Evolutionary conservation across 768 basidiomycete genomes (phyloP), one percentile per base, ranked within the genome.

Genomic region (Leccinum disarticulatum): DNA sequence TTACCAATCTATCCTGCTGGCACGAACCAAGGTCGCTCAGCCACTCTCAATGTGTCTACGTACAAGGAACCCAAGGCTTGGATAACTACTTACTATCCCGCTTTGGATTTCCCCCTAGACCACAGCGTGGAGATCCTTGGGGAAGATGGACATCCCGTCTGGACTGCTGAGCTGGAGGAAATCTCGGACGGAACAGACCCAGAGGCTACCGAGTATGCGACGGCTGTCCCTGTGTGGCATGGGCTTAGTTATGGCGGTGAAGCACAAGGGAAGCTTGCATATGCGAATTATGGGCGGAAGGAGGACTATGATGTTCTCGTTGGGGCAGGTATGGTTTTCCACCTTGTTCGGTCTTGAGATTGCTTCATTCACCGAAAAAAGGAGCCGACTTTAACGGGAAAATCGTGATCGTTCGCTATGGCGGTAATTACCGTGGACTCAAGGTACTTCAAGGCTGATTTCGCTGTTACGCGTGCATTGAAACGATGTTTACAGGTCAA

Each of bases 401-500:
- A 64, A 86, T 97, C 55, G 88, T 89, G 19, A 77, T 97, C 38
- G 80, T 83, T 27, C 87, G 93, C 49, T 93, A 95, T 70, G 90
- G 88, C 3, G 76, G 74, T 4, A 81, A 84, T 60, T 93, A 92
- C 78, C 87, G 96, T 66, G 96, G 96, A 17, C 77, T 98, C 13
- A 97, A 95, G 83, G 88, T 90, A 52, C 46, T 47, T 10, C 46
- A 11, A 47, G 46, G n/a, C 19, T 15, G 7, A 17, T 47, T 47
- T 47, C 9, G 7, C 5, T 47, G n/a, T 22, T 22, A 38, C 15
- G 36, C 36, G 15, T 38, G 15, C 48, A 60, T 58, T n/a, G 17
- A 33, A 35, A 36, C 52, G 15, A 38, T 64, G 3, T 58, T 9
- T 54, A 19, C 51, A 93, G 88, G 81, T 95, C 60, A 86, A 92